Percentiles rank a stretch among this genome's conserved stretches.
Evolutionary conservation across 257 asterid genomes (phyloP).

Genomic region (Lantana camara): DNA sequence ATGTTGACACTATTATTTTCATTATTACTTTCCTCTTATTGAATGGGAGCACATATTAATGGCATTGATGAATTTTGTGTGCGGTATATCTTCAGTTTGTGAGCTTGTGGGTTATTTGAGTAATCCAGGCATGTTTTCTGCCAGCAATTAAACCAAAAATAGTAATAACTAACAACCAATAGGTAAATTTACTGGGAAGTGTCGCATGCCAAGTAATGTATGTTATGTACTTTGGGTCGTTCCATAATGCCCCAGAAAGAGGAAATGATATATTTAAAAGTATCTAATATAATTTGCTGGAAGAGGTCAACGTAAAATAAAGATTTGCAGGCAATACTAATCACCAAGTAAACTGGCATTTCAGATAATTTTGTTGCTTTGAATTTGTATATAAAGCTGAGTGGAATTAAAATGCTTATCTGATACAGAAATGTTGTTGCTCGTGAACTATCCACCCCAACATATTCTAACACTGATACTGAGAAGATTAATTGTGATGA

Average conservation of each 20-base stretch:
- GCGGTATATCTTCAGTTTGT: background rate
- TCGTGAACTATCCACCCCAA: constrained; percentile 30
- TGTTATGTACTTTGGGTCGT: constrained; percentile 1
- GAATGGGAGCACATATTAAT: background rate
- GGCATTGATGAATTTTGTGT: constrained; percentile 7
- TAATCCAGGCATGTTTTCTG: constrained; percentile 2
- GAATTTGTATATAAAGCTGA: constrained; percentile 10
- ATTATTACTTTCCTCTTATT: background rate
- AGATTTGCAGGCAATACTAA: background rate
- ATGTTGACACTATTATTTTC: background rate
- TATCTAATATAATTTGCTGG: background rate
- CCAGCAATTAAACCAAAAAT: constrained; percentile 3
- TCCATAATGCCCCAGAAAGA: background rate
- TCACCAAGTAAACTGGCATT: background rate
- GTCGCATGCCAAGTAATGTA: background rate
- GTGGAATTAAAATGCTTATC: constrained; percentile 12
- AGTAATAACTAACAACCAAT: background rate
- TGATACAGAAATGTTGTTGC: constrained; percentile 51
- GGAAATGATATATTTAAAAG: background rate
- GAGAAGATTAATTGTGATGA: constrained; percentile 43
- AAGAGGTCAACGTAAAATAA: background rate
- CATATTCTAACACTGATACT: constrained; percentile 31
- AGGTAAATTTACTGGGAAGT: background rate
- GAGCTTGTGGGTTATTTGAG: constrained; percentile 4
- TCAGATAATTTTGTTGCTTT: background rate